Base-by-base conservation (phyloP, 2,329 filamentous ascomycete genomes). In the Ascocoryne sarcoides region DNA sequence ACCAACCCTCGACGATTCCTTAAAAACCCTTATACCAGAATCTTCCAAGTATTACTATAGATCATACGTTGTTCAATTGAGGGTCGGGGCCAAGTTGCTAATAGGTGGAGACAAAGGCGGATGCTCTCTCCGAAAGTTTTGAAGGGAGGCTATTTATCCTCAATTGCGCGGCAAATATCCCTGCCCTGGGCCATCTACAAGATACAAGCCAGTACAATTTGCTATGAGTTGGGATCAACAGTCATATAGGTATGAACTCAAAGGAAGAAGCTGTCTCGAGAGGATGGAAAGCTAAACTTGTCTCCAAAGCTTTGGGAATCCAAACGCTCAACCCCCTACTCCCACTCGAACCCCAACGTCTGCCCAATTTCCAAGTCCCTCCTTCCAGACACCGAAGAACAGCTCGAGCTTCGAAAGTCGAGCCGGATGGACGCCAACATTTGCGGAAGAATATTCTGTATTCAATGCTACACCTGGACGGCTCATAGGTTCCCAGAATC, bases 401-500 rank as follows among this genome's bases (percentile, higher is more conserved):
- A 65, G 60, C 47, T 63, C 63, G 44, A 65, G 62, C 42, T 67
- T 70, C 49, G 56, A 71, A 60, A 67, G 73, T 46, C 58, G 68
- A 38, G 64, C 65, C 49, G 67, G 68, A 50, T 75, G 71, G 69
- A 79, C 75, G 32, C 75, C 76, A 57, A 69, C 68, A 43, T 80
- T 78, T 63, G 74, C 75, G 48, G 74, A 79, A 56, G 75, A 79
- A 49, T 79, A 76, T 54, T 77, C 75, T 47, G 74, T 79, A 54
- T 79, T 80, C 65, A 76, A 77, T 61, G 64, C 69, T n/a, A 78
- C 75, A 7, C 76, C 76, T 12, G 75, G 73, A 35, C 75, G 76
- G 54, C 63, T 78, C 40, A 65, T 50, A n/a, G 51, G 47, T 37
- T 44, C 43, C 14, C 53, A 56, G 18, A 43, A 50, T 33, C 42